These are phyloP conservation scores for Myotisia sp. DNA, from an alignment of 2,329 filamentous ascomycete species.

Conservation along the genomic window DNA sequence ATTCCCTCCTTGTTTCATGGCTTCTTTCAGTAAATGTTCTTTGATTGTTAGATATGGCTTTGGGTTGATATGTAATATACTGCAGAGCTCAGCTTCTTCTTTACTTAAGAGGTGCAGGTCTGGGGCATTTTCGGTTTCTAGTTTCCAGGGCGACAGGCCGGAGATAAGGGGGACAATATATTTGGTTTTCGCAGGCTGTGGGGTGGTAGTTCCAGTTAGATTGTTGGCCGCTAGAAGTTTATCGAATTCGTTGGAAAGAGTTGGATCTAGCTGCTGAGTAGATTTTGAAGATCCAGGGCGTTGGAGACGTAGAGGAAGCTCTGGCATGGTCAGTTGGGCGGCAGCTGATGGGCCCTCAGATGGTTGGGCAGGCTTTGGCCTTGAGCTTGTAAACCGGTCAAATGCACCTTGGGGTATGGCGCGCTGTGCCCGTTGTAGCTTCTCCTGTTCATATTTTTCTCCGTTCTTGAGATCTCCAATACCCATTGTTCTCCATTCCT, in stretches of 20 bases:
- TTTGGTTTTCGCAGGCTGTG: constrained; percentile 32
- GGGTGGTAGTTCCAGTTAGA: constrained; percentile 27
- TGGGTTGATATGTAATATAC: constrained; percentile 67
- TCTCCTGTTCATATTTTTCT: constrained; percentile 86
- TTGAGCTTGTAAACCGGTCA: constrained; percentile 64
- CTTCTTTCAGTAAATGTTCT: constrained; percentile 78
- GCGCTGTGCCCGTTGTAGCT: constrained; percentile 55
- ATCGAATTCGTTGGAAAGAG: constrained; percentile 37
- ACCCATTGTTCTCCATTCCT: constrained; percentile 78
- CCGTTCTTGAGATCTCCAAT: constrained; percentile 76
- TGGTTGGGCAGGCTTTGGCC: constrained; percentile 54
- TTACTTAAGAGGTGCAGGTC: constrained; percentile 75
- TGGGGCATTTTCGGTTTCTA: constrained; percentile 57
- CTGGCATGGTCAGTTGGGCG: constrained; percentile 61
- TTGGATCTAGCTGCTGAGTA: constrained; percentile 22
- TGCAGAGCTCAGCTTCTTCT: constrained; percentile 77
- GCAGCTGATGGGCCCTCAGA: constrained; percentile 62
- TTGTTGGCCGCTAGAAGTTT: constrained; percentile 43
- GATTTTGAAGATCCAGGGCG: constrained; percentile 23
- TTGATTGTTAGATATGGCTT: constrained; percentile 95
- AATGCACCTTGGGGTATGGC: constrained; percentile 60
- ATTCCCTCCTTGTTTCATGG: constrained; percentile 71
- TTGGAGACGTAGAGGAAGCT: constrained; percentile 52
- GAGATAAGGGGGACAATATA: constrained; percentile 38
- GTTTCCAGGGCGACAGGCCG: constrained; percentile 39